These are phyloP conservation scores for Hypoxylon cercidicola DNA, from an alignment of 495 filamentous ascomycete species.

Conservation along the genomic window DNA sequence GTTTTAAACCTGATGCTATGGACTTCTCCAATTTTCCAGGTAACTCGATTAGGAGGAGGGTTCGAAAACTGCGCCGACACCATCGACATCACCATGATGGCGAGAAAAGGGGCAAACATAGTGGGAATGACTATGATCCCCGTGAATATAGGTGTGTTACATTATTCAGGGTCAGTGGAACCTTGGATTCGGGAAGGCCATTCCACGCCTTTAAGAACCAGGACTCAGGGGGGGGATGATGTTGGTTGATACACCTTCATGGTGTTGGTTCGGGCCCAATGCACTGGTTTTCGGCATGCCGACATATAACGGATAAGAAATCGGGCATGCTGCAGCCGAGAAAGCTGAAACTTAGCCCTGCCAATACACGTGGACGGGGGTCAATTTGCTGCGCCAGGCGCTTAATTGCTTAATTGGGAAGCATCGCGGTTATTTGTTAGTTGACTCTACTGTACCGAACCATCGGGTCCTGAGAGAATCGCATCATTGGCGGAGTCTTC, in stretches of 20 bases:
- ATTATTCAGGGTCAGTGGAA: too few relatives aligned
- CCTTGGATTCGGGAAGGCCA: too few relatives aligned
- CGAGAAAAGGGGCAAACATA: slow-evolving; percentile 1
- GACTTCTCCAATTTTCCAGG: slow-evolving; percentile 25
- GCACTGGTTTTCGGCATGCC: background rate
- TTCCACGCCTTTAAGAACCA: too few relatives aligned
- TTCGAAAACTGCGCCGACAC: slow-evolving; percentile 14
- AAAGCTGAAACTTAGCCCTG: too few relatives aligned
- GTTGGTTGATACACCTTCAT: too few relatives aligned
- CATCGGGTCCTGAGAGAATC: background rate
- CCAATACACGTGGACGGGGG: too few relatives aligned
- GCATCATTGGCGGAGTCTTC: background rate
- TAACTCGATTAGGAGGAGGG: slow-evolving; percentile 4
- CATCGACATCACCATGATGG: background rate
- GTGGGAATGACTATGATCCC: too few relatives aligned
- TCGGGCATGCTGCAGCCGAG: too few relatives aligned
- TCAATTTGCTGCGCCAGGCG: too few relatives aligned
- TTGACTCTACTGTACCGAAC: background rate
- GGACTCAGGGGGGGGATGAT: too few relatives aligned
- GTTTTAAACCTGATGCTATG: slow-evolving; percentile 32
- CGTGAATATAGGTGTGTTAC: too few relatives aligned
- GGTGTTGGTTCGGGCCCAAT: background rate
- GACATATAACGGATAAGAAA: too few relatives aligned
- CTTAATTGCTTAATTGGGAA: background rate
- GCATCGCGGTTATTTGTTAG: background rate